Evolutionary conservation across 768 basidiomycete species (phyloP).

Genomic region (Pisolithus tinctorius): DNA sequence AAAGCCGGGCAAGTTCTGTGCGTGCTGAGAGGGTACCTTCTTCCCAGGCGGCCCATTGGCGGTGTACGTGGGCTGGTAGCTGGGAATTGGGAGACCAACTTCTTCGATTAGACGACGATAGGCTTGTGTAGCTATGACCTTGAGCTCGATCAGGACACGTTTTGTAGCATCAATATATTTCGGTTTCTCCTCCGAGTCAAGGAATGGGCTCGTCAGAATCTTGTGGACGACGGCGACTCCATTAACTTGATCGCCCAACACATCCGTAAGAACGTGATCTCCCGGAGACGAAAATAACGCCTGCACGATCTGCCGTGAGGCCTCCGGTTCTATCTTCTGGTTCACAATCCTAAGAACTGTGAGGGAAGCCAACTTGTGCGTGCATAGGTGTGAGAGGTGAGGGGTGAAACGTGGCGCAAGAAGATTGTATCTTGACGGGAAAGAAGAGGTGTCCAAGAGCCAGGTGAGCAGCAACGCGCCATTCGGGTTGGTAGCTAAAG

Average conservation of each 20-base stretch:
- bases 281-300: slow-evolving; percentile 86
- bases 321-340: slow-evolving; percentile 89
- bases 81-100: slow-evolving; percentile 86
- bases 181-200: slow-evolving; percentile 64
- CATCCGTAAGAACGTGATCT: slow-evolving; percentile 89
- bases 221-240: slow-evolving; percentile 92
- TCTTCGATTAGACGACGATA: slow-evolving; percentile 93
- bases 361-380: slow-evolving; percentile 93
- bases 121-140: slow-evolving; percentile 91
- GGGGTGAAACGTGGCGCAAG: slow-evolving; percentile 95
- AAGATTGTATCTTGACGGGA: slow-evolving; percentile 92
- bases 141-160: slow-evolving; percentile 82
- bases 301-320: slow-evolving; percentile 79
- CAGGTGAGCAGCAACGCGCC: slow-evolving; percentile 93
- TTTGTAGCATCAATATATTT: slow-evolving; percentile 81
- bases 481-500: slow-evolving; percentile 95
- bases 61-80: slow-evolving; percentile 75
- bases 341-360: slow-evolving; percentile 95
- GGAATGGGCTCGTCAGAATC: slow-evolving; percentile 80
- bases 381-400: slow-evolving; percentile 93
- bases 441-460: slow-evolving; percentile 91
- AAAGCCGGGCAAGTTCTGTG: slow-evolving; percentile 65
- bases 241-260: slow-evolving; percentile 93
- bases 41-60: slow-evolving; percentile 51
- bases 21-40: slow-evolving; percentile 48